Conservation (phyloP, 192 early-diverging fungal genomes). For the Rhizophagus sp. region DNA sequence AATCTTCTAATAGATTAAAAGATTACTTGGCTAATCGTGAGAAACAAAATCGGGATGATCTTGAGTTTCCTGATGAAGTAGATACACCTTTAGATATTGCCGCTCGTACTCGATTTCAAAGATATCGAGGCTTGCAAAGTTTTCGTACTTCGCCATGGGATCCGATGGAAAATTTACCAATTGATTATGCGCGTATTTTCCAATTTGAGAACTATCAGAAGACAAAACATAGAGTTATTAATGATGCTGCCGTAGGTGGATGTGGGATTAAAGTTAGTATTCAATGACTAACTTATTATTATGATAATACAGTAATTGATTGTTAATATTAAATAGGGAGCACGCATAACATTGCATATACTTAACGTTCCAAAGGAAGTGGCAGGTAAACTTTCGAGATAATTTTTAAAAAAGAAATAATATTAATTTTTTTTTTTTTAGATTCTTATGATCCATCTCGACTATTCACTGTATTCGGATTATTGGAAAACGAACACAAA, state of each 20-base stretch:
- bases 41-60: constrained; percentile 68
- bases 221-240: constrained; percentile 76
- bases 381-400: constrained; percentile 34
- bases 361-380: constrained; percentile 65
- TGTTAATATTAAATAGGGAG: constrained; percentile 43
- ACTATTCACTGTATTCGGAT: constrained; percentile 58
- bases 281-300: background rate
- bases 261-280: background rate
- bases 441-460: constrained; percentile 50
- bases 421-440: constrained; percentile 21
- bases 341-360: constrained; percentile 74
- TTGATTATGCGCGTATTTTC: constrained; percentile 96
- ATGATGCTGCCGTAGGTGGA: constrained; percentile 48
- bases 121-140: constrained; percentile 92
- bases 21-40: constrained; percentile 68
- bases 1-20: constrained; percentile 28
- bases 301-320: background rate
- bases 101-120: constrained; percentile 85
- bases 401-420: background rate
- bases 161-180: constrained; percentile 95
- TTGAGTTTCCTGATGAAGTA: constrained; percentile 95
- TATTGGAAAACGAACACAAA: constrained; percentile 89
- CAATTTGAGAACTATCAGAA: constrained; percentile 89
- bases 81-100: constrained; percentile 88
- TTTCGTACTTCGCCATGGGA: constrained; percentile 98